These are phyloP conservation scores for Jaltomata sinuosa DNA, from an alignment of 257 asterid genomes.

Conservation along the genomic window DNA sequence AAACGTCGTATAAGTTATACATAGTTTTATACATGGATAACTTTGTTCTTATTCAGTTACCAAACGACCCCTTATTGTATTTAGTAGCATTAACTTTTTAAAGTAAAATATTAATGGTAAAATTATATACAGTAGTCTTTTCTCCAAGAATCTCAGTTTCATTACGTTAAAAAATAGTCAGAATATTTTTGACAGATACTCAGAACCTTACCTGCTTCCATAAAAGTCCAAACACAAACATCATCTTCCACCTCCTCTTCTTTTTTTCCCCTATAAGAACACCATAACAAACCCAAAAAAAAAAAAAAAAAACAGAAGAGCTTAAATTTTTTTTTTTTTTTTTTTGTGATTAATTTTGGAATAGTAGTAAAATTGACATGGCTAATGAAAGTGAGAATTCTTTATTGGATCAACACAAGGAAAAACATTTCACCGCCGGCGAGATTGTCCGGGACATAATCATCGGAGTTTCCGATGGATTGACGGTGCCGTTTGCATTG, in stretches of 20 bases:
- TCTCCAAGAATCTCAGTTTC: background rate
- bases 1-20: too few relatives aligned
- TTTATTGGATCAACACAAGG: constrained; percentile 53
- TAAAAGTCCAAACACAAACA: background rate
- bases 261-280: background rate
- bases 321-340: too few relatives aligned
- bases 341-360: background rate
- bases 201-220: background rate
- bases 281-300: background rate
- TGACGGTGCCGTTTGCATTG: constrained; percentile 91
- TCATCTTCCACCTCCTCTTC: background rate
- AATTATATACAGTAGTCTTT: background rate
- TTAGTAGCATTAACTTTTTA: background rate
- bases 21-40: too few relatives aligned
- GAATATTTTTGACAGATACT: background rate
- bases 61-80: too few relatives aligned
- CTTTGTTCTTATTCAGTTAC: too few relatives aligned
- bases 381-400: constrained; percentile 28
- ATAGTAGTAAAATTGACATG: constrained; percentile 11
- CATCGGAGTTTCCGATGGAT: constrained; percentile 92
- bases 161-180: background rate
- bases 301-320: background rate
- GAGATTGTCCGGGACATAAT: constrained; percentile 85
- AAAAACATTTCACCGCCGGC: constrained; percentile 89
- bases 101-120: background rate